Percentiles rank a stretch among this genome's conserved stretches.
Conservation (phyloP, 768 basidiomycete genomes). For the Lactifluus hygrophoroides region DNA sequence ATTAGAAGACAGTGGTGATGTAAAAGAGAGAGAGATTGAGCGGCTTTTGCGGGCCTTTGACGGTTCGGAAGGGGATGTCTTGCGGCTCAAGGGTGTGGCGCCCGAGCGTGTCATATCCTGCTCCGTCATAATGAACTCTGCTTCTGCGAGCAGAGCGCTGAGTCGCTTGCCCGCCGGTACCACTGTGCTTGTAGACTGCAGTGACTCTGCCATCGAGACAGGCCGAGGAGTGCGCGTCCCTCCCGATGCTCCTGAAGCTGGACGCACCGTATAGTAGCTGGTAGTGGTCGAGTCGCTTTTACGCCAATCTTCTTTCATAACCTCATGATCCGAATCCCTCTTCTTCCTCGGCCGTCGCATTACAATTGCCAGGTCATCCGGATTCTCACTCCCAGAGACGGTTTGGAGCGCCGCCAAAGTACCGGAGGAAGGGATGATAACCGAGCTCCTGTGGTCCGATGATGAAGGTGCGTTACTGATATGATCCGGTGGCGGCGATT, state of each 20-base stretch:
- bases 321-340: constrained; percentile 25
- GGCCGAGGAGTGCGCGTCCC: constrained; percentile 53
- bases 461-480: background rate
- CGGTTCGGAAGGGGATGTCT: constrained; percentile 37
- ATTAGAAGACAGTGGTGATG: constrained; percentile 26
- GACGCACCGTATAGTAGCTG: constrained; percentile 63
- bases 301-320: constrained; percentile 61
- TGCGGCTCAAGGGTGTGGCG: constrained; percentile 19
- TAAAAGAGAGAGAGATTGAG: constrained; percentile 55
- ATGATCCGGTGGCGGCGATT: background rate
- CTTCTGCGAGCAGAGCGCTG: constrained; percentile 59
- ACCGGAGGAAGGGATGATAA: constrained; percentile 48
- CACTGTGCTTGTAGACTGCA: constrained; percentile 65
- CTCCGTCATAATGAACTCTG: constrained; percentile 58
- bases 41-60: constrained; percentile 46
- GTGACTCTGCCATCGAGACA: constrained; percentile 69
- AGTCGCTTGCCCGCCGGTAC: constrained; percentile 58
- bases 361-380: constrained; percentile 13
- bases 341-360: constrained; percentile 24
- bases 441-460: constrained; percentile 37
- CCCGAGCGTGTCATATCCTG: constrained; percentile 33
- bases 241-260: constrained; percentile 33
- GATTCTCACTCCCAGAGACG: constrained; percentile 35
- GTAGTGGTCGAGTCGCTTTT: constrained; percentile 75
- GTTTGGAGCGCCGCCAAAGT: constrained; percentile 51